Base-by-base conservation (phyloP, 1,284 basidiomycete species). In the Hortiboletus rubellus region DNA sequence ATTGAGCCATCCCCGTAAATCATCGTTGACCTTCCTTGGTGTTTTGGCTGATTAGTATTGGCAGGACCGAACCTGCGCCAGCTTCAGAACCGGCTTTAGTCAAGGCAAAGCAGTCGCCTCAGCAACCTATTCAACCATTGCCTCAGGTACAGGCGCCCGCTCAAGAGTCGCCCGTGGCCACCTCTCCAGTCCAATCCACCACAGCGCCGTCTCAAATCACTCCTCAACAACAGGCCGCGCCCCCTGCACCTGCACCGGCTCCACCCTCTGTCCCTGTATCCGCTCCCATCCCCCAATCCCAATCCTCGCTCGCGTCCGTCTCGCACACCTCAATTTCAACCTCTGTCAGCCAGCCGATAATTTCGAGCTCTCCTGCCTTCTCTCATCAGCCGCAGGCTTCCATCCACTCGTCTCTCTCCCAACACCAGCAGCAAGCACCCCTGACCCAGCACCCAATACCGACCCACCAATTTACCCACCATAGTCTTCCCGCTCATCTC, bases 401-500 rank as follows among this genome's bases (percentile, higher is more conserved):
- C 42, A 72, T 74, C 40, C 73, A 70, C 10, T 64, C 70, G 4
- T 65, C 68, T 10, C 60, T 77, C 66, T 52, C 74, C 54, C 60
- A 74, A 38, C 70, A 64, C 52, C 67, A 75, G 49, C 74, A 67
- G 30, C 72, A 70, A 65, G 50, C 70, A 58, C 57, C 76, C 58
- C 43, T 69, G 55, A 56, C 69, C 57, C 66, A 76, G 59, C 84
- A 84, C 58, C 67, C 80, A 74, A 63, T 67, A 22, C 69, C 76
- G 37, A 71, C 55, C 50, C 83, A 84, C 56, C 80, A 84, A 57
- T 87, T 86, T 66, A 74, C 80, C 11, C 86, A 87, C 52, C 86
- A 86, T 57, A 80, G 79, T 27, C 77, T 89, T 33, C 78, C 82
- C 5, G 79, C 81, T 1, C 85, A 88, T 59, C 79, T 86, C 58